Base-by-base conservation (phyloP, 179 eudicot genomes). In the Beta corolliflora region DNA sequence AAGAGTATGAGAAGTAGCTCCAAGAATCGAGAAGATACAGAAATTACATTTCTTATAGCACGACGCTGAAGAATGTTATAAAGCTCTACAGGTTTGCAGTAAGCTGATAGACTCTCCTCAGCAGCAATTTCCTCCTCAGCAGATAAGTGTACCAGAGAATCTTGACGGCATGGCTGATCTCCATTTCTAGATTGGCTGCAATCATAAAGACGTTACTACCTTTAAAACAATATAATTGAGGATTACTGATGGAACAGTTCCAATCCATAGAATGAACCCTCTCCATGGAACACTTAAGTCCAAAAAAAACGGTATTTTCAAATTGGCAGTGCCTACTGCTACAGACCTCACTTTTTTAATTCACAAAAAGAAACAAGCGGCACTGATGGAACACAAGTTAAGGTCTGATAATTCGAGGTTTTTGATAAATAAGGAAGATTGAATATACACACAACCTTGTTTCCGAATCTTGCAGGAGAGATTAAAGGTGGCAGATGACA, bases 31-130 rank as follows among this genome's bases (percentile, higher is more conserved):
- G 52, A 77, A 7, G 67, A 21, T 29, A 73, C 21, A 77, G 76
- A 80, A 65, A 69, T 87, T 86, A 94, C 97, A 84, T 91, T 93
- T 84, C 87, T 82, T 73, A 81, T 69, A 71, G 97, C 92, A 69
- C 99, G 98, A 7, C 93, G 91, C 77, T 92, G 99, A 80, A 96
- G 91, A 88, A 96, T 96, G 85, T 96, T 96, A 85, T 96, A 96
- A 53, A 96, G 85, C 84, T 94, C 99, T 64, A 96, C 97, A 81
- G 98, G 99, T 87, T 92, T 94, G 92, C 99, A 96, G 75, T 94
- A 96, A 75, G 80, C 79, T 54, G 97, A 85, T 77, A 96, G 89
- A 85, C 98, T 89, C 81, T 91, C 93, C 85, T 94, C 98, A 45
- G 97, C 97, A 60, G 88, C 97, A 88, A 79, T 70, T 86, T 89